These are phyloP conservation scores for Trypanosoma rangeli DNA, from an alignment of 208 protist species.

Conservation along the genomic window DNA sequence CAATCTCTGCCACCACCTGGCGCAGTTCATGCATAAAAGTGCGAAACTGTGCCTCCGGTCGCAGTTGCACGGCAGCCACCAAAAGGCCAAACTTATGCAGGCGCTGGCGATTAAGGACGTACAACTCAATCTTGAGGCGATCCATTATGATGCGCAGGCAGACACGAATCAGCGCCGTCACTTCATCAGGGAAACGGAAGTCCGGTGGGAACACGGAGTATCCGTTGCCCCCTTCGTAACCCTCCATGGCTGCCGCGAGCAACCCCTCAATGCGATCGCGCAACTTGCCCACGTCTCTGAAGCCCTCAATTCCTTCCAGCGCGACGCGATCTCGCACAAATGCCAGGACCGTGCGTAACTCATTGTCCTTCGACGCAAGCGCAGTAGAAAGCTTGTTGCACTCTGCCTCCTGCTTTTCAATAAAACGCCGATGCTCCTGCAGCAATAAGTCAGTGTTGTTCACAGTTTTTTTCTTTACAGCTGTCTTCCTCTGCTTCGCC, in stretches of 20 bases:
- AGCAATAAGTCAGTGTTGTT: slow-evolving; percentile 54
- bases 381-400: slow-evolving; percentile 33
- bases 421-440: slow-evolving; percentile 42
- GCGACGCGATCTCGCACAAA: slow-evolving; percentile 40
- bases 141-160: slow-evolving; percentile 69
- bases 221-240: slow-evolving; percentile 30
- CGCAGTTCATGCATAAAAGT: slow-evolving; percentile 71
- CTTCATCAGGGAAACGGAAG: slow-evolving; percentile 65
- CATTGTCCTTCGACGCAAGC: slow-evolving; percentile 48
- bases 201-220: slow-evolving; percentile 62
- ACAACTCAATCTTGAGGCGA: slow-evolving; percentile 74
- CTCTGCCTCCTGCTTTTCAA: slow-evolving; percentile 43
- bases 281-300: slow-evolving; percentile 24
- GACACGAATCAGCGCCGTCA: slow-evolving; percentile 61
- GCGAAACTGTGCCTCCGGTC: slow-evolving; percentile 66
- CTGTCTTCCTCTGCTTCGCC: slow-evolving; percentile 33
- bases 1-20: slow-evolving; percentile 60
- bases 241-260: slow-evolving; percentile 38
- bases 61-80: slow-evolving; percentile 59
- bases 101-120: slow-evolving; percentile 71
- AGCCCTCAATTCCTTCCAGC: slow-evolving; percentile 33
- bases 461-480: slow-evolving; percentile 40
- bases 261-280: slow-evolving; percentile 61
- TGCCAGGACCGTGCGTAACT: slow-evolving; percentile 40
- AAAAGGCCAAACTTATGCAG: slow-evolving; percentile 57